These are phyloP conservation scores for Venturia effusa DNA, from an alignment of 2,329 filamentous ascomycete species.

Conservation along the genomic window DNA sequence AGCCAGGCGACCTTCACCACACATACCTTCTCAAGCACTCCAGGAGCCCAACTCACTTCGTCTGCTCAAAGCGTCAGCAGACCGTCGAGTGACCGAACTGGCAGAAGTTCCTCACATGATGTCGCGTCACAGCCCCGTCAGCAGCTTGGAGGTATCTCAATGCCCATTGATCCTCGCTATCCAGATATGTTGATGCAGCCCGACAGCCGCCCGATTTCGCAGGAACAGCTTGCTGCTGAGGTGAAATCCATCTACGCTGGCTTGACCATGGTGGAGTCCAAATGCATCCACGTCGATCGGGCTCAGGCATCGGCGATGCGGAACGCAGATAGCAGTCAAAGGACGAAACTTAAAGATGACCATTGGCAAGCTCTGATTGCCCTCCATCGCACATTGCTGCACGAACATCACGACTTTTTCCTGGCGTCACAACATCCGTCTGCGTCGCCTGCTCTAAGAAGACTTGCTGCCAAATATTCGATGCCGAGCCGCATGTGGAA, in stretches of 20 bases:
- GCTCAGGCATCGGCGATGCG: slow-evolving; percentile 45
- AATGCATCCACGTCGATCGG: slow-evolving; percentile 75
- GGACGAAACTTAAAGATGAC: slow-evolving; percentile 40
- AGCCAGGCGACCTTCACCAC: slow-evolving; percentile 1
- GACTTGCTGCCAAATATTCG: slow-evolving; percentile 67
- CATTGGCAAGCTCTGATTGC: slow-evolving; percentile 81
- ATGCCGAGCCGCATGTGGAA: slow-evolving; percentile 96
- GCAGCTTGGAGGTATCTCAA: background rate
- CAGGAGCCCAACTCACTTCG: background rate
- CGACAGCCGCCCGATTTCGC: slow-evolving; percentile 58
- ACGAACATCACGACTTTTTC: slow-evolving; percentile 70
- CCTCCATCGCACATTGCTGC: slow-evolving; percentile 66
- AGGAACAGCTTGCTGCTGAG: slow-evolving; percentile 69
- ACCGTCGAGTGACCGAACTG: background rate
- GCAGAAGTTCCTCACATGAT: background rate
- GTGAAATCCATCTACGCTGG: slow-evolving; percentile 78
- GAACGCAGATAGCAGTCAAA: slow-evolving; percentile 32
- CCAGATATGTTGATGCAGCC: slow-evolving; percentile 43
- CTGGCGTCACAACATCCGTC: slow-evolving; percentile 62
- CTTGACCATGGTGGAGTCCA: slow-evolving; percentile 74
- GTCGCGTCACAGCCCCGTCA: background rate
- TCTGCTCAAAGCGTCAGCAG: background rate
- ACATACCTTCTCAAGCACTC: background rate
- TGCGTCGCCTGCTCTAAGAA: slow-evolving; percentile 54
- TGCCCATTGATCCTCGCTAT: slow-evolving; percentile 10